Conservation (phyloP, 2,329 filamentous ascomycete genomes). For the Eutypa lata region DNA sequence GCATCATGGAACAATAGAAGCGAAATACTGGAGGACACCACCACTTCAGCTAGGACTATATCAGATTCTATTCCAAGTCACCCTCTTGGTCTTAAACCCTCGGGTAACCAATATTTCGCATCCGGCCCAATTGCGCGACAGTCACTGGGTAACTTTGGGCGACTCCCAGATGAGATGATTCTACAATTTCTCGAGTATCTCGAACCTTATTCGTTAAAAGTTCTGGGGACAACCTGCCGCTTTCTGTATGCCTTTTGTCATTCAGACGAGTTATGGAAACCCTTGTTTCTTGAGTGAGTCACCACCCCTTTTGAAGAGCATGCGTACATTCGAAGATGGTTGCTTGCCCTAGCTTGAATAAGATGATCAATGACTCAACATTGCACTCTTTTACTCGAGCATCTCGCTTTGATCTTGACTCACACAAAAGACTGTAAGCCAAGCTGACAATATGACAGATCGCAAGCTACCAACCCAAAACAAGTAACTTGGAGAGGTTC, state of each 20-base stretch:
- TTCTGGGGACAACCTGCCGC: slow-evolving; percentile 74
- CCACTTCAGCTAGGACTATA: slow-evolving; percentile 1
- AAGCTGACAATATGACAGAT: slow-evolving; percentile 25
- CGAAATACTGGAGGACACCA: background rate
- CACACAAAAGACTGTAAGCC: background rate
- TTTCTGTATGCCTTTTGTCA: slow-evolving; percentile 82
- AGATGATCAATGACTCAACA: background rate
- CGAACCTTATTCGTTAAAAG: slow-evolving; percentile 58
- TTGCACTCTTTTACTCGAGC: background rate
- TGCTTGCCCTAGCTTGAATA: background rate
- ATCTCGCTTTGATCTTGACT: background rate
- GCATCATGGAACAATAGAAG: slow-evolving; percentile 7
- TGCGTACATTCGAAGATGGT: background rate
- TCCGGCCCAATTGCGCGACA: slow-evolving; percentile 63
- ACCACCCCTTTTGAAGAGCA: background rate
- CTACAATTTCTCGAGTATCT: slow-evolving; percentile 73
- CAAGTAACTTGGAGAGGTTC: slow-evolving; percentile 71
- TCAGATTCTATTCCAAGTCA: slow-evolving; percentile 65
- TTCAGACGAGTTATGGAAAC: slow-evolving; percentile 86
- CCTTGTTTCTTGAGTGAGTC: slow-evolving; percentile 79
- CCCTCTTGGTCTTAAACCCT: slow-evolving; percentile 79
- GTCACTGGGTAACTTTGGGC: slow-evolving; percentile 61
- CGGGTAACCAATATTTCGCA: slow-evolving; percentile 76
- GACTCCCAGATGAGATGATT: slow-evolving; percentile 78
- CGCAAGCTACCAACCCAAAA: slow-evolving; percentile 26